These are phyloP conservation scores for Blepharisma japonicum DNA, from an alignment of 73 alveolate genomes.

Conservation along the genomic window DNA sequence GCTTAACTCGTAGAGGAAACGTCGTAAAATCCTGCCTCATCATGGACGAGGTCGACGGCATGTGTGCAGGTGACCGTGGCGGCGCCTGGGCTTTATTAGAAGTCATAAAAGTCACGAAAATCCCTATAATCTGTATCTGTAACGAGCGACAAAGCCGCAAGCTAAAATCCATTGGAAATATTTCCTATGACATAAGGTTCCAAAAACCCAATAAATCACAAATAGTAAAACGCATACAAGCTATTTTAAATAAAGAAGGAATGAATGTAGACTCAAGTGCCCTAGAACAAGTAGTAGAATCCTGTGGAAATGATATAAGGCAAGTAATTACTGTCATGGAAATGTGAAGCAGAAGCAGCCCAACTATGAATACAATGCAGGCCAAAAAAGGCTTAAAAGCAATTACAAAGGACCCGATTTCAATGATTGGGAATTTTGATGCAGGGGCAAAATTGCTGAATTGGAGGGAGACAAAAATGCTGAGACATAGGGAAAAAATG, in stretches of 20 bases:
- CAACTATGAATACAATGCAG: neutral
- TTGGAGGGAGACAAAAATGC: conserved; percentile 54
- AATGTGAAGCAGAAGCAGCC: conserved; percentile 59
- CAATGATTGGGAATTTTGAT: conserved; percentile 85
- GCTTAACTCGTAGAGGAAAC: conserved; percentile 34
- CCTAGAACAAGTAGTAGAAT: conserved; percentile 72
- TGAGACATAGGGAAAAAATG: conserved; percentile 65
- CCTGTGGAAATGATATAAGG: conserved; percentile 89
- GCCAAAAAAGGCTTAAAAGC: neutral
- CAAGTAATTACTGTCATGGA: conserved; percentile 82
- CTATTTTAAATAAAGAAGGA: conserved; percentile 83
- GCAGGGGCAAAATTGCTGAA: conserved; percentile 87
- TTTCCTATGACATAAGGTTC: conserved; percentile 95
- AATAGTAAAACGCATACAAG: conserved; percentile 66
- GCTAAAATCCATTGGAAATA: conserved; percentile 72
- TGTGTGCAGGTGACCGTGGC: conserved; percentile 98
- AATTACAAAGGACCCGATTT: conserved; percentile 8
- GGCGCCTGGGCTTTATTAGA: conserved; percentile 90
- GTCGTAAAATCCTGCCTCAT: conserved; percentile 81
- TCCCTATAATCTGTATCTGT: conserved; percentile 96
- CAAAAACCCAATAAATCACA: conserved; percentile 78
- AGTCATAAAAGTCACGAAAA: conserved; percentile 86
- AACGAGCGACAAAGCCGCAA: conserved; percentile 88
- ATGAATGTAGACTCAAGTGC: conserved; percentile 69
- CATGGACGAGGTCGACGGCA: conserved; percentile 99